A percentile compares a stretch with the other conserved stretches of the same genome.
These are phyloP conservation scores for Candida berthetii DNA, from an alignment of 805 yeast genomes.

Conservation along the genomic window DNA sequence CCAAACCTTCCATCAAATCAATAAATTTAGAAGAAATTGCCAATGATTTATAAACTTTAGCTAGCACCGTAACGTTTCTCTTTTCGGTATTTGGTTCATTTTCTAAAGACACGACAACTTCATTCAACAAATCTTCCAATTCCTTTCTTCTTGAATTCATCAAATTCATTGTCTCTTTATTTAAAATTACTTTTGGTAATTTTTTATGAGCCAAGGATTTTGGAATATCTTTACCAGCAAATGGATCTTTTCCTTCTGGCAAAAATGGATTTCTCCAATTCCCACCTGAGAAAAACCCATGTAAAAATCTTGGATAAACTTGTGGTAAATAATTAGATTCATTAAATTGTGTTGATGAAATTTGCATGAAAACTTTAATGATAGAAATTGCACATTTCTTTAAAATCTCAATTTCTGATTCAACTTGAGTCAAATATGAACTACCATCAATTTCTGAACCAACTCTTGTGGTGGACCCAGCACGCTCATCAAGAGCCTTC, in stretches of 20 bases:
- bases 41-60: slow-evolving; percentile 47
- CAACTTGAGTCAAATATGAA: slow-evolving; percentile 31
- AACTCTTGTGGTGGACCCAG: slow-evolving; percentile 1
- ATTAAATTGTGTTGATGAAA: slow-evolving; percentile 21
- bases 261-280: slow-evolving; percentile 71
- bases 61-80: slow-evolving; percentile 46
- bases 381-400: slow-evolving; percentile 23
- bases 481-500: too few species aligned
- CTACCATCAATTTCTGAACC: slow-evolving; percentile 8
- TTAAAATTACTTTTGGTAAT: slow-evolving; percentile 40
- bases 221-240: slow-evolving; percentile 18
- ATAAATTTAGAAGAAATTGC: slow-evolving; percentile 42
- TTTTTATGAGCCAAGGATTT: slow-evolving; percentile 15
- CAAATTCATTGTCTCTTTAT: slow-evolving; percentile 36
- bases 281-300: slow-evolving; percentile 69
- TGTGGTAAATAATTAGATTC: slow-evolving; percentile 41
- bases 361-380: slow-evolving; percentile 22
- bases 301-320: slow-evolving; percentile 61
- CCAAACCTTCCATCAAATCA: slow-evolving; percentile 54
- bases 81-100: slow-evolving; percentile 30
- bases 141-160: slow-evolving; percentile 31
- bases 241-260: slow-evolving; percentile 24
- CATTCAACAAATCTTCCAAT: slow-evolving; percentile 31
- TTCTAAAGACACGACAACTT: slow-evolving; percentile 34
- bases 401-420: slow-evolving; percentile 31